Percentiles rank a stretch among this genome's conserved stretches.
These are phyloP conservation scores for Daldinia decipiens DNA, from an alignment of 495 filamentous ascomycete genomes.

Conservation along the genomic window DNA sequence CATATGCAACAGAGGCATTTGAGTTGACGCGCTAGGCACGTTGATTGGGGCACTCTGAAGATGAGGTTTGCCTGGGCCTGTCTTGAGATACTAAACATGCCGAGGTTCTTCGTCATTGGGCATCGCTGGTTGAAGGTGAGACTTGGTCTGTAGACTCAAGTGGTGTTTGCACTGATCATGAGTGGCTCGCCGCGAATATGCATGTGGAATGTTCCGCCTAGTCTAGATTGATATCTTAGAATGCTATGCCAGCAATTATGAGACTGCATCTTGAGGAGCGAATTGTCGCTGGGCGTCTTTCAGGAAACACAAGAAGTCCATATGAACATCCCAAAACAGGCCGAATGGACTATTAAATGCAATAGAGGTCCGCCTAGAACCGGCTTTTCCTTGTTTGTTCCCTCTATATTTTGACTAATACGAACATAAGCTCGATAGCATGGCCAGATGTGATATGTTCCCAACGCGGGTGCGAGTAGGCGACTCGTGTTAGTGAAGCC, in stretches of 20 bases:
- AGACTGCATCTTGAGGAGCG: too few relatives aligned
- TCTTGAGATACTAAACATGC: constrained; percentile 1
- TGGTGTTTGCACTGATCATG: constrained; percentile 14
- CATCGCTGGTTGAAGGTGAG: constrained; percentile 6
- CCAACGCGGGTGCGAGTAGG: constrained; percentile 46
- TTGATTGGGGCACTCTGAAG: neutral
- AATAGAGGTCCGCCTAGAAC: constrained; percentile 32
- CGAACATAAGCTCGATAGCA: constrained; percentile 48
- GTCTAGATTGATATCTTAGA: neutral
- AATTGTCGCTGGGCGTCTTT: neutral
- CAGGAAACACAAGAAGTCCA: constrained; percentile 14
- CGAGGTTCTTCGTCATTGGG: constrained; percentile 9
- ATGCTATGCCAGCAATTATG: too few relatives aligned
- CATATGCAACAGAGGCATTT: neutral
- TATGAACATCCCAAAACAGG: constrained; percentile 29
- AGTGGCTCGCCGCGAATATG: constrained; percentile 1
- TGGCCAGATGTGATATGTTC: constrained; percentile 55
- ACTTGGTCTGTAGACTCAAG: constrained; percentile 5
- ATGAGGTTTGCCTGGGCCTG: neutral
- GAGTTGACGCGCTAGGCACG: neutral
- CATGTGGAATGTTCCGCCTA: neutral
- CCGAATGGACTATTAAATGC: constrained; percentile 25
- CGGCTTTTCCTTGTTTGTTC: neutral
- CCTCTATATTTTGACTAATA: constrained; percentile 13
- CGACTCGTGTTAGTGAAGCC: constrained; percentile 31